Base-by-base conservation (phyloP, 2,329 filamentous ascomycete genomes). In the Didymella keratinophila region DNA sequence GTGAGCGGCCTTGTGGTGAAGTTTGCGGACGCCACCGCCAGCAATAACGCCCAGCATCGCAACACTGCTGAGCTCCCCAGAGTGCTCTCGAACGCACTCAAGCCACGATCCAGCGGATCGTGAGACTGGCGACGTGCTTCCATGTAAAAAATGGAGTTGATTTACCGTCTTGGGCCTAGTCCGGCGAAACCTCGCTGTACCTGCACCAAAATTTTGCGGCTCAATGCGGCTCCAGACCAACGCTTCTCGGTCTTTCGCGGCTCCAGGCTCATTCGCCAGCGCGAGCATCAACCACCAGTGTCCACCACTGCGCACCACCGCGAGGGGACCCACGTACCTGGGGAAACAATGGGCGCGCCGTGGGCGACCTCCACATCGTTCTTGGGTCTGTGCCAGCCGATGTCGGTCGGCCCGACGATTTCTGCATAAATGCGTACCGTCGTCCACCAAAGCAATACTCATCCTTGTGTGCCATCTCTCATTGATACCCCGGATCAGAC, bases 331-430 rank as follows among this genome's bases (percentile, higher is more conserved):
- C 56, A 53, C 50, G 46, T 37, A 36, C 54, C 56, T 59, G 56
- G 56, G 56, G 56, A 58, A 50, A 43, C 23, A n/a, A 43, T 27
- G 21, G 41, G 41, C 41, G 41, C 41, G 51, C 39, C 39, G 20
- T 54, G 21, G 42, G 42, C 12, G 30, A 46, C 34, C 56, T 59
- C 56, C 56, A 55, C 56, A 51, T 55, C n/a, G 51, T 43, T 5
- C 25, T 43, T 51, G 49, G 51, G 52, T 55, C 56, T 51, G 51
- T 51, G 56, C 56, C 42, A 43, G 39, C 56, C 56, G 56, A 55
- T 59, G 51, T 55, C 56, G 56, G 56, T 55, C 56, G 51, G 56
- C 36, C 56, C 56, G 56, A 51, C 34, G 51, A 59, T 47, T 54
- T 55, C 52, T 59, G 50, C 56, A 51, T 59, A 59, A 59, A 59